A percentile compares a stretch with the other conserved stretches of the same genome.
Evolutionary conservation across 352 stramenopile genomes (phyloP).

Genomic region (Globisporangium spiculum): DNA sequence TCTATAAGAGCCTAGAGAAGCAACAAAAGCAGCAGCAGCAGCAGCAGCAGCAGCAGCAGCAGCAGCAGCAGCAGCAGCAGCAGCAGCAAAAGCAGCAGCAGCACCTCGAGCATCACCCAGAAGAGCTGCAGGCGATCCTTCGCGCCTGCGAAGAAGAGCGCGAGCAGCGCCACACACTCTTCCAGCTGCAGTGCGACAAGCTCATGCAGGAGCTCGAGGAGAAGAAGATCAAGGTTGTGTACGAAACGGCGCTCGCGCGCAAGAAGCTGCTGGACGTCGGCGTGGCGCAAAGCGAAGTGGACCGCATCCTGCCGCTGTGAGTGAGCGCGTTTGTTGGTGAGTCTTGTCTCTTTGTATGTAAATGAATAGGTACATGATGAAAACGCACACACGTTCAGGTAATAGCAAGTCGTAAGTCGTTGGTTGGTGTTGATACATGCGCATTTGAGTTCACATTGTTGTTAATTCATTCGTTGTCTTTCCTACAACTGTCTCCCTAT

Average conservation of each 20-base stretch:
- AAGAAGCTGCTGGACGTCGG: slow-evolving; percentile 44
- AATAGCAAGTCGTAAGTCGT: background rate
- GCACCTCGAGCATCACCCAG: background rate
- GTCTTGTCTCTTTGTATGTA: background rate
- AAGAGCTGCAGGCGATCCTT: slow-evolving; percentile 16
- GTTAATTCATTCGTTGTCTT: background rate
- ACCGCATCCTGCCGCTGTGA: slow-evolving; percentile 22
- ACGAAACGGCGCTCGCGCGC: slow-evolving; percentile 28
- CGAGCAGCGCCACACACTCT: slow-evolving; percentile 19
- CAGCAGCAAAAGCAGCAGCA: background rate
- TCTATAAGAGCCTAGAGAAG: background rate
- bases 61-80: background rate
- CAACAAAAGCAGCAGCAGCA: background rate
- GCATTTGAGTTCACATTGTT: background rate
- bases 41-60: background rate
- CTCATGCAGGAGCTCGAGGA: slow-evolving; percentile 22
- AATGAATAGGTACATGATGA: background rate
- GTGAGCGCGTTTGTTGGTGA: background rate
- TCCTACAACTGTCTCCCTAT: background rate
- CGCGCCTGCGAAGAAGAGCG: slow-evolving; percentile 17
- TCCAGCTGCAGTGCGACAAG: slow-evolving; percentile 21
- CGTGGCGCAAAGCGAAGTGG: slow-evolving; percentile 17
- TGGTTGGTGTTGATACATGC: background rate
- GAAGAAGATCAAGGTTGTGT: slow-evolving; percentile 22
- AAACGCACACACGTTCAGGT: too few relatives aligned